Conservation (phyloP, 352 stramenopile species). For the Phytophthora ramorum region DNA sequence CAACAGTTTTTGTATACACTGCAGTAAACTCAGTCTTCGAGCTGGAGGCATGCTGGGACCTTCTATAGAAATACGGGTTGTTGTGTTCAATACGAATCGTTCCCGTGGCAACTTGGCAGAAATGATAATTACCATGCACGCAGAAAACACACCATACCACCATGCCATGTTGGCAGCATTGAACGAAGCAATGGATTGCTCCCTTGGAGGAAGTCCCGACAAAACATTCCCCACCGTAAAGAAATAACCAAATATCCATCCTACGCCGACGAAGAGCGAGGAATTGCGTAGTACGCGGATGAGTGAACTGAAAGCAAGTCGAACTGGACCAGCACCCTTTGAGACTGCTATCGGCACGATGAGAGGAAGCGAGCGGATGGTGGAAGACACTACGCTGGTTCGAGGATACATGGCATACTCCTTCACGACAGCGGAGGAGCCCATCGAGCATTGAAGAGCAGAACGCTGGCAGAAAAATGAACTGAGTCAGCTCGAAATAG, state of each 20-base stretch:
- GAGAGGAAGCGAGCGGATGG: constrained; percentile 2
- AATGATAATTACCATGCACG: constrained; percentile 14
- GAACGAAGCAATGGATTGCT: constrained; percentile 9
- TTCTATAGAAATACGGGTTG: not conserved
- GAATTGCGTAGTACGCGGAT: constrained; percentile 9
- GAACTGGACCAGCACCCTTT: not conserved
- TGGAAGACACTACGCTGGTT: not conserved
- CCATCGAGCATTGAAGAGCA: constrained; percentile 1
- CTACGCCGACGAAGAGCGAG: not conserved
- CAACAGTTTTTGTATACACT: constrained; percentile 10
- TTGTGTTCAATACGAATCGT: not conserved
- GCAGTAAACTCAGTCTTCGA: constrained; percentile 2
- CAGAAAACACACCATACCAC: constrained; percentile 18
- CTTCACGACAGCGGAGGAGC: not conserved
- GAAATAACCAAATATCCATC: constrained; percentile 14
- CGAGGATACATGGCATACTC: not conserved
- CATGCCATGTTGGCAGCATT: constrained; percentile 10
- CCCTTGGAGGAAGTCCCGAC: constrained; percentile 5
- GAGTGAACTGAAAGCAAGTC: constrained; percentile 2
- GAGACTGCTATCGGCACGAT: not conserved
- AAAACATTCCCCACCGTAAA: constrained; percentile 9
- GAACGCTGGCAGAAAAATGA: not conserved
- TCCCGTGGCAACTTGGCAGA: constrained; percentile 12
- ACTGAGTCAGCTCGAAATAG: not conserved
- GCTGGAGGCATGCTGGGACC: not conserved